Conservation (phyloP, 306 rosid genomes). For the Luffa acutangula region DNA sequence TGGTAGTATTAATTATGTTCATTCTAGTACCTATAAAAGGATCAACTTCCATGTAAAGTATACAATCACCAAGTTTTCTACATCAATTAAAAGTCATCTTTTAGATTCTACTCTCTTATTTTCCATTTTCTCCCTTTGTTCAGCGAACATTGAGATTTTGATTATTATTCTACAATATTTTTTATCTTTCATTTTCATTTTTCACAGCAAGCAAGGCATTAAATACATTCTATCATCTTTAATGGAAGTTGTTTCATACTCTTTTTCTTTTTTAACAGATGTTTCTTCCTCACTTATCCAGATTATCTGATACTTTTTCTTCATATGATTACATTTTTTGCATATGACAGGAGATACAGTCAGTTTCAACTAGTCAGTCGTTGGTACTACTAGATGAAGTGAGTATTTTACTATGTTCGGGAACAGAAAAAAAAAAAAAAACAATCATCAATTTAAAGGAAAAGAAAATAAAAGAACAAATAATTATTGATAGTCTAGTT, state of each 20-base stretch:
- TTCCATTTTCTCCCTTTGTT: too few species aligned
- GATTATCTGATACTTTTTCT: constrained; percentile 3
- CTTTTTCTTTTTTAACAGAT: too few species aligned
- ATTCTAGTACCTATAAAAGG: too few species aligned
- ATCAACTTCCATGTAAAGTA: too few species aligned
- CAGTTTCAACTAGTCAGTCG: constrained; percentile 57
- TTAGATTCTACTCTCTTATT: too few species aligned
- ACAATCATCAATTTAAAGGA: constrained; percentile 1
- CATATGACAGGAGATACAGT: constrained; percentile 63
- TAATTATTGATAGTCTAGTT: constrained; percentile 1
- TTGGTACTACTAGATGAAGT: constrained; percentile 89
- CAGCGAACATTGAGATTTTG: too few species aligned
- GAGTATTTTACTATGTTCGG: constrained; percentile 15
- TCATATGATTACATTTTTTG: background rate
- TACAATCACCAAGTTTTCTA: too few species aligned
- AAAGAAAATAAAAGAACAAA: background rate
- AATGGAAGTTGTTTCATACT: background rate
- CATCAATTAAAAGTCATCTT: too few species aligned
- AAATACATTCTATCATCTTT: background rate
- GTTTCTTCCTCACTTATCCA: background rate
- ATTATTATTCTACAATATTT: too few species aligned
- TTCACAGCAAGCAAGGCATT: background rate
- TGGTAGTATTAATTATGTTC: too few species aligned
- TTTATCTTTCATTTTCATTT: too few species aligned
- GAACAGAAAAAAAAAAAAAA: background rate